These are phyloP conservation scores for Neurospora pannonica DNA, from an alignment of 495 filamentous ascomycete genomes.

Conservation along the genomic window DNA sequence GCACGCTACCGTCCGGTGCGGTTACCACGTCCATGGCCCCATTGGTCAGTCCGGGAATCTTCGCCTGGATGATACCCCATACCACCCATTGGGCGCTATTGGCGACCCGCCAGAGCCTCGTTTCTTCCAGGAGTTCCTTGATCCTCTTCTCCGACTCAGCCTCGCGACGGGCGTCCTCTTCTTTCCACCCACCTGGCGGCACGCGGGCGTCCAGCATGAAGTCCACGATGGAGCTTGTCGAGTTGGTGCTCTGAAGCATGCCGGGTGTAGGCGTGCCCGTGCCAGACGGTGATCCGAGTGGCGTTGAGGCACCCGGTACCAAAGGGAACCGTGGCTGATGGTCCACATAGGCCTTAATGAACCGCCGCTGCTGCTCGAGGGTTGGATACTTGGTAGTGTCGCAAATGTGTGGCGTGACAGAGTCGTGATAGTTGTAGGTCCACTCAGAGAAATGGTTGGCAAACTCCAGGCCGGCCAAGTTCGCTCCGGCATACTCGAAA, in stretches of 20 bases:
- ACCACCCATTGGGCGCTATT: conserved; percentile 88
- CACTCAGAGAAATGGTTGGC: conserved; percentile 98
- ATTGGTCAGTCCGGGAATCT: conserved; percentile 50
- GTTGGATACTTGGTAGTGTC: conserved; percentile 65
- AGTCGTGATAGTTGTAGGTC: conserved; percentile 94
- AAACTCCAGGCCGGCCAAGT: conserved; percentile 80
- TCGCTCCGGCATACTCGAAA: conserved; percentile 95
- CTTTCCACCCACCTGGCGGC: conserved; percentile 45
- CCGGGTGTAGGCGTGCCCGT: conserved; percentile 17
- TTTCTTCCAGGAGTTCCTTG: conserved; percentile 61
- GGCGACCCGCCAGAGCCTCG: conserved; percentile 73
- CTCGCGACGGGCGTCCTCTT: conserved; percentile 52
- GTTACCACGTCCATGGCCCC: conserved; percentile 7
- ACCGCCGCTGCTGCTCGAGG: conserved; percentile 69
- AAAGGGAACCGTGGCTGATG: conserved; percentile 53
- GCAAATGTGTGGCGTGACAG: conserved; percentile 52
- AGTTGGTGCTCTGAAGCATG: conserved; percentile 15
- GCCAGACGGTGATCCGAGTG: conserved; percentile 34
- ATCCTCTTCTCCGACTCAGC: conserved; percentile 53
- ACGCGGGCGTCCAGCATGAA: conserved; percentile 65
- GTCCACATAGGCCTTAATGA: conserved; percentile 76
- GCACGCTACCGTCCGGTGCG: neutral
- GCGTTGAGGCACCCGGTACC: conserved; percentile 40
- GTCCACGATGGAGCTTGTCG: conserved; percentile 40
- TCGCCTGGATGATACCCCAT: conserved; percentile 95